These are phyloP conservation scores for Boletus bicolor DNA, from an alignment of 768 basidiomycete species.

Conservation along the genomic window DNA sequence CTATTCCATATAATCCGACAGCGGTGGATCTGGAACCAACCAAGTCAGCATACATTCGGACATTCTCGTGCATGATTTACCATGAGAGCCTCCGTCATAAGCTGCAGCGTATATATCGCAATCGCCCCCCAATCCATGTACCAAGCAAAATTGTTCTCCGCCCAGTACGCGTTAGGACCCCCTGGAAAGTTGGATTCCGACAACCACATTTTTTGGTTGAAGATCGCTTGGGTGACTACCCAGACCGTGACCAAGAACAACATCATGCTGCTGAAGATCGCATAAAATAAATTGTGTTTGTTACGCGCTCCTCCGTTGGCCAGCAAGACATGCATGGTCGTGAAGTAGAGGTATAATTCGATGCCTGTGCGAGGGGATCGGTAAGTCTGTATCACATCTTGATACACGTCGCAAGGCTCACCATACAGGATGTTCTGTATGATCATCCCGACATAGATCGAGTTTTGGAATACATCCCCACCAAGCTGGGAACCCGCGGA, in stretches of 20 bases:
- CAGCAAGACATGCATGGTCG: slow-evolving; percentile 15
- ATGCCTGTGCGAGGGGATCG: slow-evolving; percentile 15
- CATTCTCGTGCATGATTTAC: not conserved
- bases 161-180: slow-evolving; percentile 33
- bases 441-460: slow-evolving; percentile 14
- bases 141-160: slow-evolving; percentile 22
- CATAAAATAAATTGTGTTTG: slow-evolving; percentile 18
- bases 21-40: slow-evolving; percentile 37
- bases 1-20: slow-evolving; percentile 36
- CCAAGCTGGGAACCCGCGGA: not conserved
- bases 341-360: slow-evolving; percentile 23
- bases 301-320: not conserved
- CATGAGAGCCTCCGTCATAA: slow-evolving; percentile 34
- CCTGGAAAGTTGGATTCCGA: slow-evolving; percentile 31
- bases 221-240: slow-evolving; percentile 17
- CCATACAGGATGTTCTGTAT: slow-evolving; percentile 24
- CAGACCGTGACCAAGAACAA: slow-evolving; percentile 32
- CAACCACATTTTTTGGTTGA: slow-evolving; percentile 38
- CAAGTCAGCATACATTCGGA: not conserved
- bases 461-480: slow-evolving; percentile 7
- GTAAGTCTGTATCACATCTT: not conserved
- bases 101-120: slow-evolving; percentile 28
- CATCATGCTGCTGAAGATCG: slow-evolving; percentile 25
- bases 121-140: slow-evolving; percentile 28
- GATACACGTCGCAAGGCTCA: not conserved